A percentile compares a stretch with the other conserved stretches of the same genome.
Conservation (phyloP, 495 filamentous ascomycete species). For the Podospora bellae-mahoneyi region DNA sequence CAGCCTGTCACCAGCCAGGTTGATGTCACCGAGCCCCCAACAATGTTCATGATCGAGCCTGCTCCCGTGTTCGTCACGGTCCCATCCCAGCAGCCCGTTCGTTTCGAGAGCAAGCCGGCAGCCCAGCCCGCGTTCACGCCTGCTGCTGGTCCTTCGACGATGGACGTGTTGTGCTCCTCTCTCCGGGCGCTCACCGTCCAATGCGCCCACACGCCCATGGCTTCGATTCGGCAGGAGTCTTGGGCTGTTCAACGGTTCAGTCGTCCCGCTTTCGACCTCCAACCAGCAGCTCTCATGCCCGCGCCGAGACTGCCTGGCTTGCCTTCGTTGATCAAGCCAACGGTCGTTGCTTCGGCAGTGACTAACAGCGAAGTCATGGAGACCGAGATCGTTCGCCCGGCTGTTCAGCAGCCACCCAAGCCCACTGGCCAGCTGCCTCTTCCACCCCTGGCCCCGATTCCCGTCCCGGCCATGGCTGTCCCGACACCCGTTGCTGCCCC, state of each 20-base stretch:
- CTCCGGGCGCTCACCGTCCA: not conserved
- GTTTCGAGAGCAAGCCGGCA: too few relatives aligned
- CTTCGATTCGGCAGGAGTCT: not conserved
- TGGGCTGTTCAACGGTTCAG: not conserved
- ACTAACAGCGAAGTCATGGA: not conserved
- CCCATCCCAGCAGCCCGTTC: not conserved
- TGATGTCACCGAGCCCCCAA: not conserved
- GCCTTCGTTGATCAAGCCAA: not conserved
- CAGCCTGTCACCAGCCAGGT: not conserved
- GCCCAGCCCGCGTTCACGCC: not conserved
- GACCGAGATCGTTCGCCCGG: not conserved
- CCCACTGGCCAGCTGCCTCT: not conserved
- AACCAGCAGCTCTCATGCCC: not conserved
- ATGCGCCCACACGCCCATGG: not conserved
- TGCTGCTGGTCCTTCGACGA: not conserved
- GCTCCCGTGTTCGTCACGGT: not conserved
- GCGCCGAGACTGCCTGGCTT: not conserved
- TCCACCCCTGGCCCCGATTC: not conserved
- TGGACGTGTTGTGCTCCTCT: not conserved
- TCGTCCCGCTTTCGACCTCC: not conserved
- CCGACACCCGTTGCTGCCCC: not conserved
- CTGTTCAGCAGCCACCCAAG: not conserved
- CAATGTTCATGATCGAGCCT: not conserved
- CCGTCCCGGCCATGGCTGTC: not conserved
- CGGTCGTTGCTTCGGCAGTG: not conserved